Percentiles rank a stretch among this genome's conserved stretches.
phyloP scores from a whole-genome alignment of 805 yeast genomes.

The Metschnikowia drakensbergensis region DNA sequence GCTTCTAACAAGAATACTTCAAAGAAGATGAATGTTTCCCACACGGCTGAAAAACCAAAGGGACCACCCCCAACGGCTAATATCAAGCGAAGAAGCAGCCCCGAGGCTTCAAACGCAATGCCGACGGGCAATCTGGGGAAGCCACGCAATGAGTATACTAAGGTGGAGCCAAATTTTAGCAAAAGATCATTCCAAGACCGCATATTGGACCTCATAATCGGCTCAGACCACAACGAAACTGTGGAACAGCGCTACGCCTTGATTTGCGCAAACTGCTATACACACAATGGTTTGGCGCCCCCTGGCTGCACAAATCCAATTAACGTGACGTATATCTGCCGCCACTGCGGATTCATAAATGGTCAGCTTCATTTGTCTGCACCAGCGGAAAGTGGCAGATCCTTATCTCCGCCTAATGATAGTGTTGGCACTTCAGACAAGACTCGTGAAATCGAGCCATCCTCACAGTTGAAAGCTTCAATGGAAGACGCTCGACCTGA shows the following conservation, averaged over 20 bases:
- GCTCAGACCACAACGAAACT: slow-evolving; percentile 62
- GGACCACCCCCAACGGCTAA: neutral
- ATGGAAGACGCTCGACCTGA: neutral
- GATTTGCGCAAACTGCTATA: slow-evolving; percentile 61
- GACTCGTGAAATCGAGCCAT: neutral
- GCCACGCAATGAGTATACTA: neutral
- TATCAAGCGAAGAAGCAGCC: neutral
- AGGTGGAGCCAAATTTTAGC: neutral
- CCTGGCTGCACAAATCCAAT: slow-evolving; percentile 53
- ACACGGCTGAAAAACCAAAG: neutral
- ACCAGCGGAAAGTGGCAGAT: neutral
- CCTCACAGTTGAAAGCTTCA: neutral
- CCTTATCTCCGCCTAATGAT: neutral
- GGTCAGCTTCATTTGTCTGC: slow-evolving; percentile 18
- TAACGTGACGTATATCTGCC: slow-evolving; percentile 56
- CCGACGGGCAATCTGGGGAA: neutral
- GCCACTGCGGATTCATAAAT: slow-evolving; percentile 53
- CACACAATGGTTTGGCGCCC: slow-evolving; percentile 80
- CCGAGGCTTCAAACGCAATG: neutral
- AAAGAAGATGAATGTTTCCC: neutral
- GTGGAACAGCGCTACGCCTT: slow-evolving; percentile 63
- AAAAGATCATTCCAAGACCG: slow-evolving; percentile 34
- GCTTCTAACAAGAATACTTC: neutral
- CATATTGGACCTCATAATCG: slow-evolving; percentile 36
- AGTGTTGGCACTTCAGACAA: neutral